Percentiles rank a stretch among this genome's conserved stretches.
These are phyloP conservation scores for Silene uniflora DNA, from an alignment of 148 eudicot species.

Conservation along the genomic window DNA sequence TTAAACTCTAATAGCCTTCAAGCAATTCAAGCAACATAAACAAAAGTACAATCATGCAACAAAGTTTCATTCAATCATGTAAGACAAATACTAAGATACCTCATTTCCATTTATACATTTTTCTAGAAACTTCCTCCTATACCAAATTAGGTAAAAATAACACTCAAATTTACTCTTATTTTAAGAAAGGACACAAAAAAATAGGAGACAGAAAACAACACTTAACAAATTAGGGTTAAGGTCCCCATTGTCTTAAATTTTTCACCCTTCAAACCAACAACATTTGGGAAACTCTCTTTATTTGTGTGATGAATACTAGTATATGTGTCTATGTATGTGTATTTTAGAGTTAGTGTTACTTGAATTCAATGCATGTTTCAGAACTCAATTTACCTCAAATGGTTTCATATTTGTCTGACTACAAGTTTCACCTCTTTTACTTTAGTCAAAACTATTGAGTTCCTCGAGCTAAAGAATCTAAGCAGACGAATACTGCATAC, in stretches of 20 bases:
- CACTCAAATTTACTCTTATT: slow-evolving; percentile 11
- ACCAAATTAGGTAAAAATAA: slow-evolving; percentile 17
- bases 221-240: slow-evolving; percentile 16
- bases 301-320: slow-evolving; percentile 21
- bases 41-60: slow-evolving; percentile 8
- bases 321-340: slow-evolving; percentile 3
- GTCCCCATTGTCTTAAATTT: slow-evolving; percentile 18
- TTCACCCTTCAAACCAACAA: neutral
- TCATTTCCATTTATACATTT: slow-evolving; percentile 17
- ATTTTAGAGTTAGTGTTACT: slow-evolving; percentile 31
- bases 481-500: no score
- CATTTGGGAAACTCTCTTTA: slow-evolving; percentile 6
- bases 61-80: slow-evolving; percentile 21
- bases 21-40: no score
- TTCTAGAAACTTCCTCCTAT: slow-evolving; percentile 27
- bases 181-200: slow-evolving; percentile 16
- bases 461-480: neutral
- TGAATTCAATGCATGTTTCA: slow-evolving; percentile 31
- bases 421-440: neutral
- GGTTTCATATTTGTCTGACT: slow-evolving; percentile 7
- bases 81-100: slow-evolving; percentile 42
- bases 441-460: neutral
- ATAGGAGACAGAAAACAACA: slow-evolving; percentile 26
- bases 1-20: neutral
- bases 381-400: neutral